Evolutionary conservation across 1,284 basidiomycete genomes (phyloP), one percentile per base, ranked within the genome.

Genomic region (Boletus mariae): DNA sequence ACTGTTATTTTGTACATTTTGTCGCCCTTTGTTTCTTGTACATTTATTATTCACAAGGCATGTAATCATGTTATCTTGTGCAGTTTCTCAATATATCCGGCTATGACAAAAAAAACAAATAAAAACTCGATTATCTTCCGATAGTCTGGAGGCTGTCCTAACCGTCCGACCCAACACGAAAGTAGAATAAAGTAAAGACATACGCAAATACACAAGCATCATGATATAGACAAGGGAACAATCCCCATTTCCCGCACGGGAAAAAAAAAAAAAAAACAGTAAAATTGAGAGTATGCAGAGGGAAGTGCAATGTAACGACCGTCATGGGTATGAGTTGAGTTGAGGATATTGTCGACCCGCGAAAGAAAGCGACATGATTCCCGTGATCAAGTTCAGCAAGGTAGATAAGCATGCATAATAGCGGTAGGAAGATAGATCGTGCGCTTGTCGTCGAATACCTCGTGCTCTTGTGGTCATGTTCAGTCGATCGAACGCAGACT

Each of bases 331-430:
- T 70, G 55, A 49, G 38, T 23, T 55, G 23, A 38, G 47, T 46
- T 41, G 54, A 47, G 55, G 62, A 69, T 70, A 67, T 71, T 49
- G 51, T 67, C 65, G 67, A 49, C 65, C 66, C 56, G 65, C 65
- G 64, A 68, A 45, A 55, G 56, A 67, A 63, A 70, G 45, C 56
- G 59, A 61, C 47, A 57, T 56, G 50, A 51, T 66, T 60, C 62
- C 67, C 54, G 31, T 64, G 51, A 50, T 46, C 29, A 54, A 58
- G 59, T 63, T 68, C 61, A 69, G 67, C 65, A 58, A 67, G 58
- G 54, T 64, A 69, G 56, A 69, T 71, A 54, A 58, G 58, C 61
- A 65, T 69, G 69, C 61, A 65, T 59, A 53, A 68, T 68, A 71
- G 64, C 67, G 61, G 59, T 62, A 58, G 63, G 54, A 54, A 56